Conservation (phyloP, 2,329 filamentous ascomycete species). For the Curvularia sp. region DNA sequence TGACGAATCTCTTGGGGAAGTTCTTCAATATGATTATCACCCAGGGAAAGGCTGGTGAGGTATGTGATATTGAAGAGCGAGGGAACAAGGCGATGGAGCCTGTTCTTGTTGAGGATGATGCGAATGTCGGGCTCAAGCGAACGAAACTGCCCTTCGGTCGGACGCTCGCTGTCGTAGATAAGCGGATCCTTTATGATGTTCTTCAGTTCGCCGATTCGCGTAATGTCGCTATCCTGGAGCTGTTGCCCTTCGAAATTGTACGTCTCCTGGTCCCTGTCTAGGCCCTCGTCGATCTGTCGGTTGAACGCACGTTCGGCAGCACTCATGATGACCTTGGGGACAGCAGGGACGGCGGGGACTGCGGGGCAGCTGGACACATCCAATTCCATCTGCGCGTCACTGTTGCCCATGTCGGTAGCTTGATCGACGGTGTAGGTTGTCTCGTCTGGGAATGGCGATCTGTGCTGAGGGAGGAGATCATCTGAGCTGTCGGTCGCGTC, state of each 20-base stretch:
- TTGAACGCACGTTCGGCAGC: conserved; percentile 20
- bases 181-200: conserved; percentile 34
- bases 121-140: conserved; percentile 39
- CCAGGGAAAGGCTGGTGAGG: conserved; percentile 36
- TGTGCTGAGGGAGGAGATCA: conserved; percentile 21
- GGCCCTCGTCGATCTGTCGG: conserved; percentile 17
- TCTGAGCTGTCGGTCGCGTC: conserved; percentile 33
- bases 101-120: conserved; percentile 34
- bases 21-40: conserved; percentile 36
- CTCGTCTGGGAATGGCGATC: conserved; percentile 23
- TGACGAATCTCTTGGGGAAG: conserved; percentile 37
- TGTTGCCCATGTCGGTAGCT: not conserved
- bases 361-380: not conserved
- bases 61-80: conserved; percentile 36
- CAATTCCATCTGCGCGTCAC: not conserved
- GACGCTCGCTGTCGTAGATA: conserved; percentile 35
- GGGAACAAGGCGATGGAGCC: conserved; percentile 27
- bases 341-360: not conserved
- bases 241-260: conserved; percentile 24
- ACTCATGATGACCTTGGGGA: conserved; percentile 12
- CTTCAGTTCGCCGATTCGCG: conserved; percentile 34
- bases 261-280: conserved; percentile 25
- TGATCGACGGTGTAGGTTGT: conserved; percentile 13
- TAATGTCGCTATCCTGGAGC: conserved; percentile 35
- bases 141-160: conserved; percentile 39